Base-by-base conservation (phyloP, 345 rosid species). In the Erucastrum elatum region DNA sequence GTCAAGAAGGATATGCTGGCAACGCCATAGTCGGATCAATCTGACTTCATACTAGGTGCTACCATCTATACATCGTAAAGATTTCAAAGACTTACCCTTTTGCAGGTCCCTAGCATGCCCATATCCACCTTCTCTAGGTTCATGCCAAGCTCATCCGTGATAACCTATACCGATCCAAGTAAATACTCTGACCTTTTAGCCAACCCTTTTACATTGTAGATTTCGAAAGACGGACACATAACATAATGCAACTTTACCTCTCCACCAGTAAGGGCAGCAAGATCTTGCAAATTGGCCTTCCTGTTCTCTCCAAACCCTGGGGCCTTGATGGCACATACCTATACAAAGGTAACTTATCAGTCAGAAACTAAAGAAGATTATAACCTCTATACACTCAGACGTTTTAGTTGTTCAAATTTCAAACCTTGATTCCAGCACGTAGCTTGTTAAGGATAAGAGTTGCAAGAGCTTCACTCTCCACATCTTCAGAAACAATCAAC, bases 291-390 rank as follows among this genome's bases (percentile, higher is more conserved):
- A 70, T 80, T 83, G 44, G 98, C 87, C 83, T 90, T 93, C 82
- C 99, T 83, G 75, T 95, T 95, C 84, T 95, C 99, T 70, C 99
- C 99, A 83, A 95, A 95, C 30, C 98, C 98, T 65, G 99, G 99
- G 62, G 99, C 99, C 77, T 95, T 95, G 37, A 95, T 85, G 64
- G 99, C 91, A 86, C 99, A 95, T 25, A 95, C 91, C 98, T 92
- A 56, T 15, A 75, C 34, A 10, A 49, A 71, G 41, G 21, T 12
- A 65, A 12, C 3, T 4, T 8, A 30, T 12, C 8, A 25, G 17
- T 30, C 60, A 46, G 33, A 37, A 41, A 30, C 35, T 10, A 60
- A 60, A 25, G 5, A 72, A 39, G 10, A 59, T 72, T 9, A 60
- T 27, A 35, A 35, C 41, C n/a, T 44, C n/a, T 44, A 44, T 2